These are phyloP conservation scores for Chenopodium berlandieri DNA, from an alignment of 148 eudicot genomes.

Conservation along the genomic window DNA sequence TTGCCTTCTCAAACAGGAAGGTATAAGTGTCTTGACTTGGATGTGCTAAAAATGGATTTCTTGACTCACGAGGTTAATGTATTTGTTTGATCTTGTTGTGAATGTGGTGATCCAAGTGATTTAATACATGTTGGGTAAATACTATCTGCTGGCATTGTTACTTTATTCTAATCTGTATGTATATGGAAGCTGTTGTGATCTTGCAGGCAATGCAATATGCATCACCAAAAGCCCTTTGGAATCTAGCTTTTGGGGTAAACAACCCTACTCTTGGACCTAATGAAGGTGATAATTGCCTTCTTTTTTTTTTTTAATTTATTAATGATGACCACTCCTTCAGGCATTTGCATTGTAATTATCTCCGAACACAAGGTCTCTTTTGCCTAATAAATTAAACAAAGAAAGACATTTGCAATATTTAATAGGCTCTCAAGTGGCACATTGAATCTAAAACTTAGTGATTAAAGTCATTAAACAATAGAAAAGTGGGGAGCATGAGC, in stretches of 20 bases:
- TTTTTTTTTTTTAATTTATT: background rate
- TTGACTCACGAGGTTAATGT: background rate
- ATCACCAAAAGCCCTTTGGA: conserved; percentile 97
- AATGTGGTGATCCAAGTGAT: background rate
- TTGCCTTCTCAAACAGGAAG: conserved; percentile 74
- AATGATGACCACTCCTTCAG: background rate
- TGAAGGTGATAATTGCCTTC: conserved; percentile 43
- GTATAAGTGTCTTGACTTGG: conserved; percentile 36
- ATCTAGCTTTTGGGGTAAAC: conserved; percentile 60
- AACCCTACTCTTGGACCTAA: conserved; percentile 51
- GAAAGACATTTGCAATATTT: background rate
- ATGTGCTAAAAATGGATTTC: background rate
- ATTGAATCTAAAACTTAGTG: background rate
- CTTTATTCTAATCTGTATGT: conserved; percentile 29
- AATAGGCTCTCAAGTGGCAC: background rate
- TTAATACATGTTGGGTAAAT: background rate
- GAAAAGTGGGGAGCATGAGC: too few relatives aligned
- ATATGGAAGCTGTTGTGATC: conserved; percentile 45
- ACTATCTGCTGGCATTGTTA: background rate
- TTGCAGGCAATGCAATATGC: conserved; percentile 98
- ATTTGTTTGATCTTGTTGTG: conserved; percentile 11
- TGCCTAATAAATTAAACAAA: background rate
- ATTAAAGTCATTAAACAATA: too few relatives aligned
- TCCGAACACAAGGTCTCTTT: background rate
- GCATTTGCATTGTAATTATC: background rate